Evolutionary conservation across 2,329 filamentous ascomycete species (phyloP).

Genomic region (Colletotrichum sp.): DNA sequence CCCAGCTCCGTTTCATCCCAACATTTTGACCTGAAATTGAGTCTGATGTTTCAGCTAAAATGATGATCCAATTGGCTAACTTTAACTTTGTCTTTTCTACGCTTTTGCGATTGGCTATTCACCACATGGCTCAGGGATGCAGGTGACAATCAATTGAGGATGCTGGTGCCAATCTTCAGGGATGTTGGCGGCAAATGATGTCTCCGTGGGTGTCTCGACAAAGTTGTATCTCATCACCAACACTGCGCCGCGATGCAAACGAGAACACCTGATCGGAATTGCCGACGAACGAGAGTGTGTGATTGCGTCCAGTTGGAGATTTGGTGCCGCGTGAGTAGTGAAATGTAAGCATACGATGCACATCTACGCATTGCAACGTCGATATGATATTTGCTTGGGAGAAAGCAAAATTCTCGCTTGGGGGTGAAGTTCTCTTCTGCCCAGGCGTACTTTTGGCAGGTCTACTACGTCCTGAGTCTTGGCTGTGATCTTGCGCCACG

Average conservation of each 20-base stretch:
- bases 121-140: not conserved
- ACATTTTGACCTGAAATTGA: not conserved
- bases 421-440: not conserved
- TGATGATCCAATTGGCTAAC: not conserved
- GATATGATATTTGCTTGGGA: not conserved
- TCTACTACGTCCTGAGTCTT: not conserved
- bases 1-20: conserved; percentile 2
- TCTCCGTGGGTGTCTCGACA: not conserved
- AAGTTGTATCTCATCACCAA: not conserved
- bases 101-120: not conserved
- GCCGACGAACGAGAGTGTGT: too few relatives aligned
- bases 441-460: not conserved
- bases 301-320: not conserved
- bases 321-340: not conserved
- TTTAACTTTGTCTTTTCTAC: not conserved
- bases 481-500: conserved; percentile 22
- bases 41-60: not conserved
- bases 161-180: not conserved
- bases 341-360: not conserved
- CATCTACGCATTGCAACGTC: not conserved
- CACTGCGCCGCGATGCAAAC: not conserved
- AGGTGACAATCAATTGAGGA: not conserved
- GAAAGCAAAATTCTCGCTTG: not conserved
- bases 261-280: not conserved
- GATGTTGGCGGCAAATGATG: not conserved